These are phyloP conservation scores for Monilinia polystroma DNA, from an alignment of 2,329 filamentous ascomycete genomes.

Conservation along the genomic window DNA sequence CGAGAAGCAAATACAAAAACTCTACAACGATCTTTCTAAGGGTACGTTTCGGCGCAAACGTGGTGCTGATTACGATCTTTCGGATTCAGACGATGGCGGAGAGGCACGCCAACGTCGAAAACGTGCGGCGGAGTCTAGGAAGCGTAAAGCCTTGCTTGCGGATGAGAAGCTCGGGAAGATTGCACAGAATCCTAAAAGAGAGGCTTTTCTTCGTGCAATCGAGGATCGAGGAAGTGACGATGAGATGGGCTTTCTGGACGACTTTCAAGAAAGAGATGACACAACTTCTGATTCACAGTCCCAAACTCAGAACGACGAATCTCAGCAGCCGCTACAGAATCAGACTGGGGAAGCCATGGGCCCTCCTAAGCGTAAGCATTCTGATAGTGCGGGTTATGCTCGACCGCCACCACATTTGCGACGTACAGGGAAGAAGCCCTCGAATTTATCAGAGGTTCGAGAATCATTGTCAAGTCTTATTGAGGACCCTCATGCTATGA, in stretches of 20 bases:
- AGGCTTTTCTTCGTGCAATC: conserved; percentile 86
- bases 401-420: conserved; percentile 61
- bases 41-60: conserved; percentile 82
- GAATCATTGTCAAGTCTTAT: conserved; percentile 81
- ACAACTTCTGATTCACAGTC: conserved; percentile 42
- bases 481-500: conserved; percentile 59
- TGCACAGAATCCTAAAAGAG: conserved; percentile 81
- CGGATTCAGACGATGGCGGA: conserved; percentile 86
- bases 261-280: conserved; percentile 46
- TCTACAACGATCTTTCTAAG: conserved; percentile 90
- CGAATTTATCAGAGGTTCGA: conserved; percentile 76
- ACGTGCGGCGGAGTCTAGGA: conserved; percentile 83
- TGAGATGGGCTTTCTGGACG: conserved; percentile 71
- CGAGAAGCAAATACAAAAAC: conserved; percentile 83
- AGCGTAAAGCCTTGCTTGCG: conserved; percentile 82
- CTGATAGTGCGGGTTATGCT: conserved; percentile 44
- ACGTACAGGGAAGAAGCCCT: conserved; percentile 65
- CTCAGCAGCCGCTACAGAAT: conserved; percentile 49
- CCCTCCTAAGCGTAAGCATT: conserved; percentile 44
- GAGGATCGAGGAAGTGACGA: conserved; percentile 78
- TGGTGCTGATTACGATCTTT: conserved; percentile 77
- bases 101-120: conserved; percentile 77
- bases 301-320: conserved; percentile 41
- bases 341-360: conserved; percentile 45
- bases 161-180: conserved; percentile 92